Conservation (phyloP, 768 basidiomycete genomes). For the Rhizopogon vesiculosus region DNA sequence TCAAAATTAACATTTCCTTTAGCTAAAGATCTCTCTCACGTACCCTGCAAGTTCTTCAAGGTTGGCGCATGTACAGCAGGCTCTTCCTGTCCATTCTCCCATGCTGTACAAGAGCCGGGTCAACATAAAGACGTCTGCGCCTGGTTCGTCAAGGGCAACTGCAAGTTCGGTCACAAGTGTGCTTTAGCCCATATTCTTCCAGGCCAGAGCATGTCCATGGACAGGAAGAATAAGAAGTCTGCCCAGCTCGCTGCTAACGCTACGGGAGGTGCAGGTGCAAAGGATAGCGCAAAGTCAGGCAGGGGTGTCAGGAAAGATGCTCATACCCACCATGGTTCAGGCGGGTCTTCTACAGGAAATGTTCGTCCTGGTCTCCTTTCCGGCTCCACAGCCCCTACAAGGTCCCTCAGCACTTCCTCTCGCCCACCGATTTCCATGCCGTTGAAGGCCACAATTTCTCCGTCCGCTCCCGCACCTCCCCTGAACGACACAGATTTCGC, state of each 20-base stretch:
- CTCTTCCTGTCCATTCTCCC: constrained; percentile 93
- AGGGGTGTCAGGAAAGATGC: constrained; percentile 33
- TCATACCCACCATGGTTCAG: constrained; percentile 17
- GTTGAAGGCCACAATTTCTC: constrained; percentile 67
- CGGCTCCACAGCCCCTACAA: constrained; percentile 69
- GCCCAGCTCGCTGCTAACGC: constrained; percentile 63
- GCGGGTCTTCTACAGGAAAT: constrained; percentile 9
- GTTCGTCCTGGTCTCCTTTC: constrained; percentile 25
- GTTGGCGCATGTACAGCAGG: constrained; percentile 94
- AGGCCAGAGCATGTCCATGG: constrained; percentile 93
- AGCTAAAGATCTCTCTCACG: constrained; percentile 91
- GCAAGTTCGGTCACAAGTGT: constrained; percentile 77
- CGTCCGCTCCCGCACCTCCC: constrained; percentile 76
- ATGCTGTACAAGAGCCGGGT: constrained; percentile 66
- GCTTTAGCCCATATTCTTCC: constrained; percentile 93
- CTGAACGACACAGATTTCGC: constrained; percentile 73
- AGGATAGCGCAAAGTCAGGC: constrained; percentile 30
- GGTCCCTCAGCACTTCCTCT: constrained; percentile 36
- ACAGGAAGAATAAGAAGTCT: constrained; percentile 95
- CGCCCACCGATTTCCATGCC: constrained; percentile 63
- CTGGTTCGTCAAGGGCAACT: constrained; percentile 93
- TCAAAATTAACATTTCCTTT: neutral
- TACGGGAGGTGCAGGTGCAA: constrained; percentile 22
- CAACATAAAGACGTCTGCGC: constrained; percentile 78
- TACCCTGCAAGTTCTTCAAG: constrained; percentile 97